Evolutionary conservation across 2,329 filamentous ascomycete species (phyloP), one percentile per base, ranked within the genome.

Genomic region (Emergomyces orientalis): DNA sequence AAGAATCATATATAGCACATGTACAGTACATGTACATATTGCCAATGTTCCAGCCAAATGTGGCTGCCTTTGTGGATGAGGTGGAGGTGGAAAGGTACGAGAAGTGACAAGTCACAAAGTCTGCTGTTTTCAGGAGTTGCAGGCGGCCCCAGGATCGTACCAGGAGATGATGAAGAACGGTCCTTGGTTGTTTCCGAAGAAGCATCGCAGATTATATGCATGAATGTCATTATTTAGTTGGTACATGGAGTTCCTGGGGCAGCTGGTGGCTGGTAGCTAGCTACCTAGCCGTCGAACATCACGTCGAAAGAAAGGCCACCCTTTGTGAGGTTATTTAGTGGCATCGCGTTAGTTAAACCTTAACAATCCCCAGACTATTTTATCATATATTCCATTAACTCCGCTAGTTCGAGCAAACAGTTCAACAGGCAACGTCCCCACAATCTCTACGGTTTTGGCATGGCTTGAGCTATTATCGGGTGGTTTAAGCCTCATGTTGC

Each of bases 31-130:
- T 11, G 39, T 45, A 45, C 56, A 25, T 39, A 9, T 47, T 47
- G 41, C 41, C 39, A 47, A 17, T 45, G 41, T 7, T 3, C 27
- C 47, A 25, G 37, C 41, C 25, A 39, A 17, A 37, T 41, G 34
- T 57, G 54, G 30, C 22, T 57, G n/a, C n/a, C 34, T 37, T 27
- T 32, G n/a, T 43, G 55, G 19, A 27, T 25, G 7, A 19, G 19
- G 52, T 57, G 55, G 22, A 30, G 39, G 37, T 1, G 39, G 30
- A 30, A 17, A 22, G 25, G 56, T 45, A 47, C 56, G 39, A 59
- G 13, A 59, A 59, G 27, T 47, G 39, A 59, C 57, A 27, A 59
- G 57, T 59, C 57, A 59, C 56, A 58, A 58, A 58, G 13, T 11
- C 34, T n/a, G 37, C 22, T 41, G 39, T 14, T 19, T 47, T 59